phyloP scores from a whole-genome alignment of 176 grass and related monocot genomes.

The Bonia amplexicaulis region DNA sequence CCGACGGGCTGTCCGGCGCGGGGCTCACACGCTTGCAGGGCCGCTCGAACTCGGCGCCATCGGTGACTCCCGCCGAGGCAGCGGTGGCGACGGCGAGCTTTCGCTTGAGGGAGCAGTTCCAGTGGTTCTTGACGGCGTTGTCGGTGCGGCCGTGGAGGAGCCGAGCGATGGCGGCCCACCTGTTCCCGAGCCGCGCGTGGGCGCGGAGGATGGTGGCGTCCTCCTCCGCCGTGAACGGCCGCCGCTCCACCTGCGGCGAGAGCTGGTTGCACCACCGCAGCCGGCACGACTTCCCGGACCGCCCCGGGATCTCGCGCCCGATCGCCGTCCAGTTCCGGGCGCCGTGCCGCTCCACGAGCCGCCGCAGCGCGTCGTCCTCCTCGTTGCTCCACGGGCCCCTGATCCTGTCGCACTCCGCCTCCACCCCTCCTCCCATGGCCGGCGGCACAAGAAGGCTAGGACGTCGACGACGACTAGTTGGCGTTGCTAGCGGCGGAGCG shows the following conservation, averaged over 20 bases:
- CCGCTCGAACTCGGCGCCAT: not conserved
- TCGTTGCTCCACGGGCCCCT: constrained; percentile 83
- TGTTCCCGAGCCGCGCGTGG: constrained; percentile 59
- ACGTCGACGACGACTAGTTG: not conserved
- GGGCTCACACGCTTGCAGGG: constrained; percentile 44
- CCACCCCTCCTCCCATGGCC: not conserved
- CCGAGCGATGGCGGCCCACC: constrained; percentile 94
- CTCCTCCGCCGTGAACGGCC: constrained; percentile 80
- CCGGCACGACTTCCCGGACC: constrained; percentile 89
- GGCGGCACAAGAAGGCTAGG: not conserved
- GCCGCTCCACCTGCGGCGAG: constrained; percentile 84
- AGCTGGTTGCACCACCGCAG: constrained; percentile 97
- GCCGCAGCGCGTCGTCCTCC: constrained; percentile 77
- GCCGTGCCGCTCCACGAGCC: constrained; percentile 68
- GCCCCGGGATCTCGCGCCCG: constrained; percentile 57
- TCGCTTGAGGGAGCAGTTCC: constrained; percentile 97
- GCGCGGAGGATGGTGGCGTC: constrained; percentile 64
- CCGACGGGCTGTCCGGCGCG: constrained; percentile 53
- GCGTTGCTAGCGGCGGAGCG: not conserved
- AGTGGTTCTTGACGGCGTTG: constrained; percentile 99
- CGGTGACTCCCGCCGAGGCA: not conserved
- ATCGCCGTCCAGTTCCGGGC: constrained; percentile 93
- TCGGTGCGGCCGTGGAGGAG: constrained; percentile 80
- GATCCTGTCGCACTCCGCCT: constrained; percentile 47
- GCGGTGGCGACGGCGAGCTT: constrained; percentile 14